Base-by-base conservation (phyloP, 2,329 filamentous ascomycete species). In the Curvularia sp. region DNA sequence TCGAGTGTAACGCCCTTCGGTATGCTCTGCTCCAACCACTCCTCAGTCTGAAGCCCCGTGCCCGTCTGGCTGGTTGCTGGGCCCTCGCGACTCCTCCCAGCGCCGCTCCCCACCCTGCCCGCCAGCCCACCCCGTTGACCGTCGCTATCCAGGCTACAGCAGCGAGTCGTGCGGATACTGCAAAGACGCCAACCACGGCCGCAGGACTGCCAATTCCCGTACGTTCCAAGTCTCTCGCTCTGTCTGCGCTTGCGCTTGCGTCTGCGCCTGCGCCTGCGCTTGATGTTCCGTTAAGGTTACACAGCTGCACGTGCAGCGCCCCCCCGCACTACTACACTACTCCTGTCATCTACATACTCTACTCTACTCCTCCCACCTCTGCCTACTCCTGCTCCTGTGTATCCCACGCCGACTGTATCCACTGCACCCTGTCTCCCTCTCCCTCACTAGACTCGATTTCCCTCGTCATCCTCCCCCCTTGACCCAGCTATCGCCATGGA, bases 111-210 rank as follows among this genome's bases (percentile, higher is more conserved):
- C 59, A n/a, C 34, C 56, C 54, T 56, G 45, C 54, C 56, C 58
- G 5, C 13, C 42, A 57, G 49, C 36, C 28, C 42, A 25, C 13
- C 36, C 10, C 52, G 66, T 67, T 73, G 64, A 75, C 71, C 51
- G 51, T 60, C 52, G 53, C 52, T 52, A 55, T 60, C 49, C 56
- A 82, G 81, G 81, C 69, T 83, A 82, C 70, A 78, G 80, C 64
- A 74, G 73, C 58, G 77, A 80, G 65, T 78, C 79, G 59, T 83
- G 81, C 70, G 81, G 81, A 53, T 83, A 83, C 69, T 83, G 81
- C 77, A 82, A 82, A 76, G 71, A 76, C 61, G 72, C 75, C 63
- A 71, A 78, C 45, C 76, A 77, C 74, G 80, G 80, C 79, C 75
- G 76, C 70, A 78, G 80, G 69, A 80, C 73, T 68, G 76, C 79